Evolutionary conservation across 2,329 filamentous ascomycete genomes (phyloP), one percentile per base, ranked within the genome.

Genomic region (Beauveria sp.): DNA sequence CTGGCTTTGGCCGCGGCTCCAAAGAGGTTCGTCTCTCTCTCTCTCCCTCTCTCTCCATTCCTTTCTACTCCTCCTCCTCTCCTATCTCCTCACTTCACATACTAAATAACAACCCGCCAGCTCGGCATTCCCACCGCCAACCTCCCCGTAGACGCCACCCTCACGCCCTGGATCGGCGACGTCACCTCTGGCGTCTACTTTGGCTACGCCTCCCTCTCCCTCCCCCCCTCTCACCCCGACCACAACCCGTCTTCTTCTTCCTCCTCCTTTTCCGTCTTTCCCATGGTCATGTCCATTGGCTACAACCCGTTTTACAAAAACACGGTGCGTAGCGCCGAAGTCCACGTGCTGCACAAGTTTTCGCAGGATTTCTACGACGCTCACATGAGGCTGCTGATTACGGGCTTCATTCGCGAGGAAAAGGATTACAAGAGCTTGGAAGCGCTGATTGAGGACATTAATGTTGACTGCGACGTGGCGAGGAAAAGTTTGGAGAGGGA

Each of bases 281-380:
- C 91, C 1, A 94, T 96, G 83, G 92, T 96, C 66, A 90, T 97
- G 87, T 91, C 86, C 63, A 93, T 97, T 66, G 94, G 94, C 50
- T 97, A 92, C 83, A 99, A 97, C 75, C 94, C 94, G 0, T 97
- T 92, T 77, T 99, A 96, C 82, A 92, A 92, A 73, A 97, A 99
- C 80, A 87, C 83, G 5, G 85, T 90, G 52, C 87, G 91, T 64
- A 91, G 85, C 64, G 92, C 94, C 70, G 92, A 96, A 80, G 92
- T 96, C 61, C 92, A 96, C 76, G 84, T 99, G 59, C 83, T 99
- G 74, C 87, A 91, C 70, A 73, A 80, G 48, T 96, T 97, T 72
- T 73, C 76, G 2, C 77, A 80, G 44, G 92, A 97, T 71, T 99
- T 99, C 72, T 97, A 97, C 76, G 90, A 84, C 64, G 83, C 82